Evolutionary conservation across 176 grass and related monocot genomes (phyloP), one percentile per base, ranked within the genome.

Genomic region (Carex littledalei): DNA sequence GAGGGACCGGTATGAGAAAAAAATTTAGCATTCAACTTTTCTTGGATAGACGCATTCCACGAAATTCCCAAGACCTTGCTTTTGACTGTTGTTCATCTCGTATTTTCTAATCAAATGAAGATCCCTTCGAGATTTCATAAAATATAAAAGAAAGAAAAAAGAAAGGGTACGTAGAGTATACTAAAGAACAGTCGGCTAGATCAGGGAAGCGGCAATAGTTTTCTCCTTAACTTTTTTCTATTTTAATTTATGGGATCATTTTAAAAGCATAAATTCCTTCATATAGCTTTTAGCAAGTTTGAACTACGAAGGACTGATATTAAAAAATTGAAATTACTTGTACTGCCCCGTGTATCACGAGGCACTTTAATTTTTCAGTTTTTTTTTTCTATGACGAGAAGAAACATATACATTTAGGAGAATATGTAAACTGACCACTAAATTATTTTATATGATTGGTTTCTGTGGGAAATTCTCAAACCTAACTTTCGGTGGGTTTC

Each of bases 271-370:
- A 76, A 76, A 76, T 76, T 4, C 21, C 72, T 76, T 54, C 72
- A 55, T 17, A 6, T 54, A 78, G 52, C 74, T 78, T 78, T 78
- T 78, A 54, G 22, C 18, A 78, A 78, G 50, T 78, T 78, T 78
- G 52, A 56, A 32, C 2, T 55, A 53, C 24, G 3, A 24, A 17
- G 10, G 60, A 26, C 14, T 78, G 31, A 7, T 78, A 78, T 52
- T 43, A 67, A 4, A 65, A 55, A 78, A 56, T 57, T 57, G 53
- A 32, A 24, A 31, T 78, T 14, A n/a, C 34, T 10, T 78, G 50
- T 56, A 6, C 49, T 56, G 50, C 53, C 14, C 13, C 22, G 74
- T 78, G 74, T 57, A 78, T 26, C 74, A 78, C 74, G 50, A 78
- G 73, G 6, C 74, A 55, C 47, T 77, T 10, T 39, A 17, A 17